Evolutionary conservation across 495 filamentous ascomycete genomes (phyloP).

Genomic region (Polyplosphaeria fusca): DNA sequence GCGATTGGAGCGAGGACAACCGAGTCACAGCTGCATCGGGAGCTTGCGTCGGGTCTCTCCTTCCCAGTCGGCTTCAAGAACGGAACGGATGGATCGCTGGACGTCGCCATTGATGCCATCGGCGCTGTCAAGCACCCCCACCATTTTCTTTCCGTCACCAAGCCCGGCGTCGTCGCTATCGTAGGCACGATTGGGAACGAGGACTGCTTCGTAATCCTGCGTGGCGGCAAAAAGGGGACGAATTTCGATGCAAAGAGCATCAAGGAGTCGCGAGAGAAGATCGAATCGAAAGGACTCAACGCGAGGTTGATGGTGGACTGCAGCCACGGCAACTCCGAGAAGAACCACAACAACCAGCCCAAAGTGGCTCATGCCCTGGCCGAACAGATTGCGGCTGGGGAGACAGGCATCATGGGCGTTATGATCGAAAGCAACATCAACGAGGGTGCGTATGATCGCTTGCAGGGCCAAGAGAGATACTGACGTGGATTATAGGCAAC

Average conservation of each 20-base stretch:
- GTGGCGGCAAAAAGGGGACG: conserved; percentile 87
- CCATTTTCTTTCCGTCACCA: conserved; percentile 98
- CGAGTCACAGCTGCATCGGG: conserved; percentile 91
- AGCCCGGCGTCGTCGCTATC: conserved; percentile 93
- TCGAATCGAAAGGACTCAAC: conserved; percentile 62
- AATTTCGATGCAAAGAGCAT: conserved; percentile 92
- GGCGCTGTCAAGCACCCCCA: conserved; percentile 89
- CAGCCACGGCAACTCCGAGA: conserved; percentile 92
- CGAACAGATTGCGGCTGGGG: conserved; percentile 79
- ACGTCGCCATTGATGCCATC: conserved; percentile 94
- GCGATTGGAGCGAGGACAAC: conserved; percentile 95
- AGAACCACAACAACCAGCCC: conserved; percentile 96
- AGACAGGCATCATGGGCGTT: conserved; percentile 88
- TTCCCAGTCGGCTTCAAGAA: conserved; percentile 99
- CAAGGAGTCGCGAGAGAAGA: conserved; percentile 64
- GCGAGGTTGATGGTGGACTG: conserved; percentile 95
- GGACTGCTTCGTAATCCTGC: conserved; percentile 95
- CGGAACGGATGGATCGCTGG: conserved; percentile 88
- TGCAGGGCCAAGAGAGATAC: neutral
- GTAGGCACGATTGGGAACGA: conserved; percentile 95
- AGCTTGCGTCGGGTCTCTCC: conserved; percentile 86
- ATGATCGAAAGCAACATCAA: conserved; percentile 99
- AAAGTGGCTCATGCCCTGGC: conserved; percentile 82
- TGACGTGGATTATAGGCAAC: conserved; percentile 53
- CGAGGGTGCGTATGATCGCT: conserved; percentile 59